A percentile compares a stretch with the other conserved stretches of the same genome.
phyloP scores from a whole-genome alignment of 2,329 filamentous ascomycete genomes.

The Verticillium tricorpus region DNA sequence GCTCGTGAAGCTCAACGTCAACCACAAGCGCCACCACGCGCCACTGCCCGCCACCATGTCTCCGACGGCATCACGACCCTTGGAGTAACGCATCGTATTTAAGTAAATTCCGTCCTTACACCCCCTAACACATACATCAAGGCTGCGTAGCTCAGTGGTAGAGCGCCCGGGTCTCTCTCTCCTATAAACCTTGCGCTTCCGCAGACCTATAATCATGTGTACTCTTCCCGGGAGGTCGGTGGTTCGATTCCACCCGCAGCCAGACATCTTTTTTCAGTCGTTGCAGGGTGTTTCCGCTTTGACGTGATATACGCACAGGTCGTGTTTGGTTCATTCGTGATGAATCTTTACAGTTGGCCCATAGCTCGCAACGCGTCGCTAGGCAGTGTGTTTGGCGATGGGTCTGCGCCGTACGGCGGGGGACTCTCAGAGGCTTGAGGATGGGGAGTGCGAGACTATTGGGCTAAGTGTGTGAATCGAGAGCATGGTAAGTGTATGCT shows the following conservation, averaged over 20 bases:
- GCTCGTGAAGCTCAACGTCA: too few species aligned
- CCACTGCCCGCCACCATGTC: neutral
- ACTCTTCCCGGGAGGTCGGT: neutral
- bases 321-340: too few species aligned
- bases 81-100: neutral
- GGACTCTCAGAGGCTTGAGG: too few species aligned
- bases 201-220: neutral
- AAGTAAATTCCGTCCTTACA: neutral
- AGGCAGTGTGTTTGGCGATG: too few species aligned
- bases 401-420: too few species aligned
- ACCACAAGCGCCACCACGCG: too few species aligned
- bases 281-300: neutral
- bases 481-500: too few species aligned
- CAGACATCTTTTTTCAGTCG: slow-evolving; percentile 1
- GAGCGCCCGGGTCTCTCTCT: neutral
- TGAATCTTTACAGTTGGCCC: too few species aligned
- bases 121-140: slow-evolving; percentile 2
- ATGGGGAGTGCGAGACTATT: too few species aligned
- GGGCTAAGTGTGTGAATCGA: too few species aligned
- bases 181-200: neutral
- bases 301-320: too few species aligned
- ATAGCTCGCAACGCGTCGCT: too few species aligned
- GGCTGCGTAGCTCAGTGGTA: neutral
- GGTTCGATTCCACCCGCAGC: neutral
- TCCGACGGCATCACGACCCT: neutral